Percentiles rank a stretch among this genome's conserved stretches.
Evolutionary conservation across 106 monocot genomes (phyloP).

Genomic region (Allium sativum): DNA sequence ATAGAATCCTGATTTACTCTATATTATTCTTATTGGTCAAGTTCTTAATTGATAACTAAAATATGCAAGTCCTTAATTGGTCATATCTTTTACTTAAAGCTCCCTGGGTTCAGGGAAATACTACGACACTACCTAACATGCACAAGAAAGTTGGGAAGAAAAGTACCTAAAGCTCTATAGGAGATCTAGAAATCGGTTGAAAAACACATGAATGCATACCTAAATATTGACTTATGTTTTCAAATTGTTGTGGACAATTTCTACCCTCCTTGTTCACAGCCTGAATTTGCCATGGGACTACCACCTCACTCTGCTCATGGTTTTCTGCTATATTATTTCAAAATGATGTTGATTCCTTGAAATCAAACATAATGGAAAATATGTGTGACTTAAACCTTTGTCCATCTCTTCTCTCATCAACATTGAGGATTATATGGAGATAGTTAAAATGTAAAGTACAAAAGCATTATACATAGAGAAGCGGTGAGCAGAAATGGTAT

Average conservation of each 20-base stretch:
- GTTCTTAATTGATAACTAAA: too few species aligned
- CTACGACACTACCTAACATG: constrained; percentile 14
- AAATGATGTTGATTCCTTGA: constrained; percentile 54
- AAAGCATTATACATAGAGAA: constrained; percentile 59
- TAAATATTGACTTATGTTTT: constrained; percentile 52
- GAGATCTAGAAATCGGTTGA: constrained; percentile 41
- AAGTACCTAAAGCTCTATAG: constrained; percentile 34
- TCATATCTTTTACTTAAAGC: too few species aligned
- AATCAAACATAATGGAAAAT: constrained; percentile 37
- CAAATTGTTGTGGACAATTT: constrained; percentile 75
- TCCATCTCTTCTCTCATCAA: constrained; percentile 51
- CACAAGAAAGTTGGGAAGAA: constrained; percentile 32
- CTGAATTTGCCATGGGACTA: constrained; percentile 58
- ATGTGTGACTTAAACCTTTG: constrained; percentile 32
- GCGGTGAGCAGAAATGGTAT: constrained; percentile 15
- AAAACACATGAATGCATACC: constrained; percentile 15
- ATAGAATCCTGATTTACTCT: too few species aligned
- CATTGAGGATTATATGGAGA: constrained; percentile 67
- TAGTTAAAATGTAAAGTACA: constrained; percentile 53
- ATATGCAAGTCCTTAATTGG: too few species aligned
- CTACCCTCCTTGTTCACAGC: constrained; percentile 68
- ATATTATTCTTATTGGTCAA: too few species aligned
- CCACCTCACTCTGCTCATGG: constrained; percentile 66
- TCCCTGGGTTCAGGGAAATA: constrained; percentile 26
- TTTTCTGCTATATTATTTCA: constrained; percentile 19